phyloP scores from a whole-genome alignment of 352 stramenopile genomes.

The Globisporangium lucens region DNA sequence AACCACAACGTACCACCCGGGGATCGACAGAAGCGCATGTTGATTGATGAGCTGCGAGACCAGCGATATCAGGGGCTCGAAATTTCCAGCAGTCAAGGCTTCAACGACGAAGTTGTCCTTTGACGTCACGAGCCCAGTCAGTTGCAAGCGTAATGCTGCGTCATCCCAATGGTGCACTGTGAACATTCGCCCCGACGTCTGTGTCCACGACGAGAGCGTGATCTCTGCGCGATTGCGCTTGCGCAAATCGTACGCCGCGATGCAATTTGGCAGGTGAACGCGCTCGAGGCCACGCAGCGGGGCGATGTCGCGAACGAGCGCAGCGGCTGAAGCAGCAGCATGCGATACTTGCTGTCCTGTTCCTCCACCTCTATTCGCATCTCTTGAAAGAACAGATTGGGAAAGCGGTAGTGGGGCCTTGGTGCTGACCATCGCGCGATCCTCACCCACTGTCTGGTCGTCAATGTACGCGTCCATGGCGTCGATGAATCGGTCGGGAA shows the following conservation, averaged over 20 bases:
- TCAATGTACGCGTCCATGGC: conserved; percentile 19
- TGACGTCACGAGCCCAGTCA: conserved; percentile 24
- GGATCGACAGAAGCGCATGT: conserved; percentile 42
- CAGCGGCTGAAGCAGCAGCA: background rate
- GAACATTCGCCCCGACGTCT: conserved; percentile 3
- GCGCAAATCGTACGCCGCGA: conserved; percentile 14
- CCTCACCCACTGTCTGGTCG: background rate
- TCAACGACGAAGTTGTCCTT: conserved; percentile 45
- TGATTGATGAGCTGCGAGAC: conserved; percentile 54
- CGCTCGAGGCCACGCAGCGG: background rate
- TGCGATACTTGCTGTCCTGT: background rate
- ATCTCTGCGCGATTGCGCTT: conserved; percentile 2
- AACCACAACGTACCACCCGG: conserved; percentile 45
- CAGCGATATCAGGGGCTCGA: conserved; percentile 30
- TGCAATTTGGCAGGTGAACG: conserved; percentile 7
- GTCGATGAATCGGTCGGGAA: conserved; percentile 26
- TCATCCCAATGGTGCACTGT: conserved; percentile 15
- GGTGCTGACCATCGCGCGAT: background rate
- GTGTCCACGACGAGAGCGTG: conserved; percentile 11
- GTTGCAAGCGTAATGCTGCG: conserved; percentile 10
- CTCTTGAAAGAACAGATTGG: background rate
- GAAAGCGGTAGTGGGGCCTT: background rate
- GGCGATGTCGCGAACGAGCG: conserved; percentile 9
- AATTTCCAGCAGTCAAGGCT: conserved; percentile 25
- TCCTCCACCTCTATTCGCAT: background rate